Base-by-base conservation (phyloP, 2,329 filamentous ascomycete genomes). In the Ascochyta rabiei region DNA sequence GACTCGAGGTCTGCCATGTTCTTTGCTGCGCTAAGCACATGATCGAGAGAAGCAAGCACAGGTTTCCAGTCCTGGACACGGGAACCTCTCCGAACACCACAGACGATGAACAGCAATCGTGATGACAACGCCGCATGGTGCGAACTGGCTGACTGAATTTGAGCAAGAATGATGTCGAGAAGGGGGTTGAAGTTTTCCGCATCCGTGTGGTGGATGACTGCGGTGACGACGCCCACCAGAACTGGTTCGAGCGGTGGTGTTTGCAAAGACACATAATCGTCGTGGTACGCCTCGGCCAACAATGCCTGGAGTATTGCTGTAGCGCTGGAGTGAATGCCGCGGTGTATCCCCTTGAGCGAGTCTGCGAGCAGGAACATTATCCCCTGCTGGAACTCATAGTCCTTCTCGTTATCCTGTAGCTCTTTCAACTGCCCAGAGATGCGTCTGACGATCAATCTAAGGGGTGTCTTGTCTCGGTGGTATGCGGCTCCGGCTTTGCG, bases 321-420 rank as follows among this genome's bases (percentile, higher is more conserved):
- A 28, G 82, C 85, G 61, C 82, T 83, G 2, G 84, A 84, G 68
- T 88, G 83, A 7, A 87, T 70, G 0, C 80, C 81, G 44, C 79
- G 73, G 59, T 87, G 84, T 26, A 87, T 76, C 23, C 86, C 86
- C 63, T 86, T 85, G 48, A 87, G 82, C 8, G 93, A 88, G 74
- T 98, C 93, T 4, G 91, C 87, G 68, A 97, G 91, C 81, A 98
- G 88, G 16, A 86, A 90, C 91, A 96, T 97, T 40, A 97, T 76
- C 50, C 93, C 95, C 70, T 96, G 87, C 59, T 89, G 88, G 72
- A 96, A 96, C 13, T 91, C 81, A 12, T 81, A 79, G 56, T 85
- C 84, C 57, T 87, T 83, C 35, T 82, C 82, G 12, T 82, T 80
- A n/a, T 80, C 81, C 28, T 75, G 76, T 48, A 80, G 75, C 31